Base-by-base conservation (phyloP, 176 grass and related monocot genomes). In the Elymus sibiricus region DNA sequence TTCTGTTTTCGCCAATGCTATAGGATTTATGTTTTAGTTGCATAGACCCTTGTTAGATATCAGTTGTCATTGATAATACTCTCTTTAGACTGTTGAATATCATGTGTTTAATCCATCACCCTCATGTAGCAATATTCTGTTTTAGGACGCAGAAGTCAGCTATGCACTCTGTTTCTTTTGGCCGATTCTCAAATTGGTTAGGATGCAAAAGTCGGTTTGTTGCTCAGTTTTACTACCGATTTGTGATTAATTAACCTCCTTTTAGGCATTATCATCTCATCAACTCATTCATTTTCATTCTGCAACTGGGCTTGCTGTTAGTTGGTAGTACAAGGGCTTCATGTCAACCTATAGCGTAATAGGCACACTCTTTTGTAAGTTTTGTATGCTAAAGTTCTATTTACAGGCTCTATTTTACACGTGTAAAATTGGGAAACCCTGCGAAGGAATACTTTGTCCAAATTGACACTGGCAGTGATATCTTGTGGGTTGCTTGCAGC, bases 401-500 rank as follows among this genome's bases (percentile, higher is more conserved):
- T 89, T 88, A 65, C 71, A 98, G 96, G 81, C 91, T 98, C 22
- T 98, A 98, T 70, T 98, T 87, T 81, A 98, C 93, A 39, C 96
- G 86, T 43, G 96, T 98, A 75, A 92, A 88, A 92, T 82, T 98
- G 82, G 96, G 96, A 40, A 98, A 89, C 79, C 96, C 96, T 10
- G 68, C 90, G 11, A 98, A 89, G 63, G 93, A 95, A 84, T 98
- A 89, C 79, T 98, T 92, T 65, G 96, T 98, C 73, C 96, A 98
- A 79, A 98, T 98, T 84, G 96, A 98, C 77, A 98, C 96, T 14
- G 96, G 96, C 42, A 98, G 96, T 76, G 96, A 98, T 67, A 91
- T 98, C 64, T 89, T 98, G 68, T 98, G 96, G 96, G 96, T 98
- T 35, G 81, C 96, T 81, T 98, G 96, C 90, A 98, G 34, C 78